These are phyloP conservation scores for Diplocarpon rosae DNA, from an alignment of 2,329 filamentous ascomycete genomes.

Conservation along the genomic window DNA sequence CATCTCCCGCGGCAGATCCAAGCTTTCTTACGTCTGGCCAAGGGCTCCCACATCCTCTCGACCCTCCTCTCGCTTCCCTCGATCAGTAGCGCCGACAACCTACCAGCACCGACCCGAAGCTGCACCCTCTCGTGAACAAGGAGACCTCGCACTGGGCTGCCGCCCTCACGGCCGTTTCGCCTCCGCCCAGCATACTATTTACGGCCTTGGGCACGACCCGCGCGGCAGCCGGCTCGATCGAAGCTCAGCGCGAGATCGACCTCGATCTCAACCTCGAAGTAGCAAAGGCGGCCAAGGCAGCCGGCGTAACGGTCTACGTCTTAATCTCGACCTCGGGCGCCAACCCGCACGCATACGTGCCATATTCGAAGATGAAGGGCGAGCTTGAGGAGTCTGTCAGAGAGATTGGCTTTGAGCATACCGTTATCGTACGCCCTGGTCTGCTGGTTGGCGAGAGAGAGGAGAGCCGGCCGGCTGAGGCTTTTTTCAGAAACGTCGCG, in stretches of 20 bases:
- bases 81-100: slow-evolving; percentile 48
- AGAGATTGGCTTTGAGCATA: slow-evolving; percentile 63
- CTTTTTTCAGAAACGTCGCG: slow-evolving; percentile 43
- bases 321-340: slow-evolving; percentile 30
- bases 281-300: slow-evolving; percentile 61
- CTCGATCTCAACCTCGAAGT: slow-evolving; percentile 75
- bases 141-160: slow-evolving; percentile 61
- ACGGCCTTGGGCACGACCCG: slow-evolving; percentile 74
- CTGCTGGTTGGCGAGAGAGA: slow-evolving; percentile 63
- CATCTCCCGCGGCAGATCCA: neutral
- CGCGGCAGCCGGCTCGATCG: slow-evolving; percentile 61
- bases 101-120: slow-evolving; percentile 39
- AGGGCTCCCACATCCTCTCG: slow-evolving; percentile 62
- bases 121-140: slow-evolving; percentile 53
- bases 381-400: slow-evolving; percentile 73
- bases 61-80: slow-evolving; percentile 45
- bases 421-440: slow-evolving; percentile 67
- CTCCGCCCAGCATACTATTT: slow-evolving; percentile 55
- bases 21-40: slow-evolving; percentile 4
- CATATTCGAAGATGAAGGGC: slow-evolving; percentile 66
- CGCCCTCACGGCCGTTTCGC: slow-evolving; percentile 43
- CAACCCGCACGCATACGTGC: slow-evolving; percentile 40
- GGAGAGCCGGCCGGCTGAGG: slow-evolving; percentile 47
- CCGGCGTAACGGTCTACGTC: slow-evolving; percentile 59
- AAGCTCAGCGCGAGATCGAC: slow-evolving; percentile 78